Conservation (phyloP, 139 green algal species). For the Chlamydomonas sp. region DNA sequence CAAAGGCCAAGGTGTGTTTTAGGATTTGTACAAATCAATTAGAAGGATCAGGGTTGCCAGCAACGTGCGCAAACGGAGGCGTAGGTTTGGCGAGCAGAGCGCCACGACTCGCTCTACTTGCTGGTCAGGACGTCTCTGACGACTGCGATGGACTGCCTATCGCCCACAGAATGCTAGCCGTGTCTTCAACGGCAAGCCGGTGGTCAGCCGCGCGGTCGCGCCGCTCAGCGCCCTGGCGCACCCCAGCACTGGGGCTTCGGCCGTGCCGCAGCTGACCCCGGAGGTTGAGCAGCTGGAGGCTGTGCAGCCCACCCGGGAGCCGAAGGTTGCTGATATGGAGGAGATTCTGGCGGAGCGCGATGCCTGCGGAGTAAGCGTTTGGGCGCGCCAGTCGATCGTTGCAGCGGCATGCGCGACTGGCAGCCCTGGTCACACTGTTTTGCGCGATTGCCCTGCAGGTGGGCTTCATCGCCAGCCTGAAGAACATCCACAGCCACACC, state of each 20-base stretch:
- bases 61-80: not conserved
- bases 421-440: not conserved
- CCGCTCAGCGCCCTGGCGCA: conserved; percentile 1
- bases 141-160: too few relatives aligned
- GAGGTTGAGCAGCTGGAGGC: conserved; percentile 1
- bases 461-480: conserved; percentile 96
- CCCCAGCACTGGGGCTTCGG: conserved; percentile 19
- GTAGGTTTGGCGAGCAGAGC: conserved; percentile 7
- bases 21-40: not conserved
- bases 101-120: not conserved
- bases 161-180: conserved; percentile 19
- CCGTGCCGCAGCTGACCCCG: not conserved
- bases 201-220: not conserved
- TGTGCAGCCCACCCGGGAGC: not conserved
- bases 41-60: not conserved
- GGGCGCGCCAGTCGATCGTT: not conserved
- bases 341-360: conserved; percentile 93
- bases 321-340: conserved; percentile 82
- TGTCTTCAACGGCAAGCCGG: not conserved
- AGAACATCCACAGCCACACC: conserved; percentile 88
- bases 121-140: not conserved
- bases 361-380: conserved; percentile 91
- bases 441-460: conserved; percentile 68
- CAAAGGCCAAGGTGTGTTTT: conserved; percentile 18
- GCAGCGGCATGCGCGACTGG: not conserved